Evolutionary conservation across 2,329 filamentous ascomycete genomes (phyloP).

Genomic region (Microascus cirrosus): DNA sequence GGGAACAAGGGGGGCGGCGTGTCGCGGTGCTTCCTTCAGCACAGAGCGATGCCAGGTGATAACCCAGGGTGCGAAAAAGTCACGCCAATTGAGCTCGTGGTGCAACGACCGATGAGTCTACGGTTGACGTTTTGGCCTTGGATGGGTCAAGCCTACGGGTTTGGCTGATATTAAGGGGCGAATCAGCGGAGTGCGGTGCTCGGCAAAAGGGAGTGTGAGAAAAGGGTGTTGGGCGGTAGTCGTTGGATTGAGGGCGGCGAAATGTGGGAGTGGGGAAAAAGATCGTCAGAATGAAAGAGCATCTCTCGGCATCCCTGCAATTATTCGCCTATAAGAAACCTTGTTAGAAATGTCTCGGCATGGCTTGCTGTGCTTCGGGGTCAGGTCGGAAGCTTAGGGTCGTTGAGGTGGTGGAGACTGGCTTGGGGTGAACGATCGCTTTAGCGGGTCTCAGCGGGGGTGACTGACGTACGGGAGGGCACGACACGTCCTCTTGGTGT

Average conservation of each 20-base stretch:
- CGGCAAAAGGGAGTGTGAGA: neutral
- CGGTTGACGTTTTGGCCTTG: neutral
- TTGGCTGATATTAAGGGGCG: slow-evolving; percentile 2
- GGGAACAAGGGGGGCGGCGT: neutral
- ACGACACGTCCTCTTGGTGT: neutral
- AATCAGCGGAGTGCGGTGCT: slow-evolving; percentile 2
- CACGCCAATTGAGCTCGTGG: neutral
- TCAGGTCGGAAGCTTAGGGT: neutral
- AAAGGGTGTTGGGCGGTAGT: neutral
- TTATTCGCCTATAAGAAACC: neutral
- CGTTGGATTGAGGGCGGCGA: slow-evolving; percentile 1
- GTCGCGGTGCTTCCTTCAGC: neutral
- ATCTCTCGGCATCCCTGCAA: neutral
- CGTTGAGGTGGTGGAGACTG: neutral
- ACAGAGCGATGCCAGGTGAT: neutral
- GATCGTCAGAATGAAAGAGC: neutral
- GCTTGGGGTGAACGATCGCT: neutral
- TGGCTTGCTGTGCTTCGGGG: neutral
- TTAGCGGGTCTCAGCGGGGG: neutral
- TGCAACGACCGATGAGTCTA: neutral
- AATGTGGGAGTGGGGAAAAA: slow-evolving; percentile 3
- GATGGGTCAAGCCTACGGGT: neutral
- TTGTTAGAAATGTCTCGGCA: neutral
- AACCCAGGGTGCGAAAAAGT: neutral
- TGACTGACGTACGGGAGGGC: neutral